Percentiles rank a stretch among this genome's conserved stretches.
Conservation (phyloP, 2,329 filamentous ascomycete genomes). For the Ophiosphaerella herpotricha region DNA sequence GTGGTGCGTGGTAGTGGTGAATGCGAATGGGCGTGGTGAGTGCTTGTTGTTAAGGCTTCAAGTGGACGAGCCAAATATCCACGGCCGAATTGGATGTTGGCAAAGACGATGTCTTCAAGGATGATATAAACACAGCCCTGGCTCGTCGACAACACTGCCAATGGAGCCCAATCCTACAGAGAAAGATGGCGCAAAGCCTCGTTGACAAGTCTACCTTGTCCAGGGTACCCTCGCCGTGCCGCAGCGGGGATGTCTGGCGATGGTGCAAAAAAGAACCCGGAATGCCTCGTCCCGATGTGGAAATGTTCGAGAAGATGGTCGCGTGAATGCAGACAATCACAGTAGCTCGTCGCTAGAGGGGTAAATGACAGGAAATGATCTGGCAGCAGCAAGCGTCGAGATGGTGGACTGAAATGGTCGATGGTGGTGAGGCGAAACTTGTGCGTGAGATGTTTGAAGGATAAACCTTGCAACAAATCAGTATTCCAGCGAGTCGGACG, state of each 20-base stretch:
- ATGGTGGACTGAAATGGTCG: slow-evolving; percentile 30
- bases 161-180: slow-evolving; percentile 43
- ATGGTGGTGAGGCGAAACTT: slow-evolving; percentile 35
- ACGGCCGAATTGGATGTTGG: slow-evolving; percentile 34
- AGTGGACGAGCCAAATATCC: too few species aligned
- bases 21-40: slow-evolving; percentile 15
- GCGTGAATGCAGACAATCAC: slow-evolving; percentile 31
- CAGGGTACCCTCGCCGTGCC: slow-evolving; percentile 46
- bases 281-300: slow-evolving; percentile 42
- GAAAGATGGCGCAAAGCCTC: slow-evolving; percentile 43
- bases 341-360: slow-evolving; percentile 31
- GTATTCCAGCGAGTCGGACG: slow-evolving; percentile 37
- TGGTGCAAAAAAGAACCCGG: slow-evolving; percentile 34
- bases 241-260: slow-evolving; percentile 41
- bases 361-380: slow-evolving; percentile 34
- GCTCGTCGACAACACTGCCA: slow-evolving; percentile 42
- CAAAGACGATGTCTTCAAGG: slow-evolving; percentile 35
- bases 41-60: too few species aligned
- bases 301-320: slow-evolving; percentile 42
- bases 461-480: slow-evolving; percentile 40
- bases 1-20: slow-evolving; percentile 13
- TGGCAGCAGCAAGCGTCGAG: slow-evolving; percentile 42
- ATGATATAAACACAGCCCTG: slow-evolving; percentile 45
- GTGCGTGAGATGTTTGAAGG: slow-evolving; percentile 39
- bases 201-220: slow-evolving; percentile 34